phyloP scores from a whole-genome alignment of 441 rosid species.

The Dalechampia spathulata region DNA sequence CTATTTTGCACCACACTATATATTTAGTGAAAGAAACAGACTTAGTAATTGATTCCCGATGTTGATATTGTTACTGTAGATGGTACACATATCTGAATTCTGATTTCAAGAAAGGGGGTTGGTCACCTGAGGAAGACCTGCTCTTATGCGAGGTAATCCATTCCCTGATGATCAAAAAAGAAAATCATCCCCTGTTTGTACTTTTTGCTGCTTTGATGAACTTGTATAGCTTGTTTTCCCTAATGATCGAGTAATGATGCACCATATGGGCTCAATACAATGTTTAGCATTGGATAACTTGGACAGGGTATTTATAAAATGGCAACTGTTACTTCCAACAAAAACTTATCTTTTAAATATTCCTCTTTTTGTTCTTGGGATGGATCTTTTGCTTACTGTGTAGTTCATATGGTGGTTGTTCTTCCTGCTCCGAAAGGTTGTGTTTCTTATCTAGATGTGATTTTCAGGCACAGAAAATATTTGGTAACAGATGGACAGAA shows the following conservation, averaged over 20 bases:
- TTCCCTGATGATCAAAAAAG: too few relatives aligned
- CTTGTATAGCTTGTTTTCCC: neutral
- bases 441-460: constrained; percentile 18
- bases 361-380: too few relatives aligned
- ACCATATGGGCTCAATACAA: neutral
- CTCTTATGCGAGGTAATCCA: constrained; percentile 81
- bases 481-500: constrained; percentile 98
- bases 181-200: constrained; percentile 1
- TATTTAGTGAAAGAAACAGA: neutral
- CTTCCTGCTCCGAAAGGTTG: constrained; percentile 1
- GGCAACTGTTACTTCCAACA: neutral
- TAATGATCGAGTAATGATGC: neutral
- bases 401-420: neutral
- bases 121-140: constrained; percentile 99
- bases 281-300: neutral
- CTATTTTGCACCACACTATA: neutral
- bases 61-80: constrained; percentile 32
- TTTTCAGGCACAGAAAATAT: constrained; percentile 82
- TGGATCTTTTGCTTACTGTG: too few relatives aligned
- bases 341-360: too few relatives aligned
- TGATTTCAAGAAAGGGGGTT: constrained; percentile 98
- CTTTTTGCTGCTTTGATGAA: neutral
- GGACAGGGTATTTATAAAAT: neutral
- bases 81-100: constrained; percentile 96
- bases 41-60: constrained; percentile 14